Conservation (phyloP, 2,329 filamentous ascomycete species). For the Neofusicoccum sp. region DNA sequence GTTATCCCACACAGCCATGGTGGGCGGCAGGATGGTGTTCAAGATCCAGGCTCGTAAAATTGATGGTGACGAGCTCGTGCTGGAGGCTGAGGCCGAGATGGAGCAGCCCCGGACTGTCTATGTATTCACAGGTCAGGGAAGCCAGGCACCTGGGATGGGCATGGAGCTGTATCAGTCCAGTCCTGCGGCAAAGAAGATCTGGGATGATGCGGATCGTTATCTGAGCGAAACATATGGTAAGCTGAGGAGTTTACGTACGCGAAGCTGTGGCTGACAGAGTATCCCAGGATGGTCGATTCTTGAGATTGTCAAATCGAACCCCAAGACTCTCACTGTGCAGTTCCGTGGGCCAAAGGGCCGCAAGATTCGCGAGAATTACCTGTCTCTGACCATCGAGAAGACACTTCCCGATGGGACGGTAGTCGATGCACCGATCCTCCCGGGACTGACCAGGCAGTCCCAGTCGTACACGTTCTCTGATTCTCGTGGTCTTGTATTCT, state of each 20-base stretch:
- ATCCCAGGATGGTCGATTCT: conserved; percentile 33
- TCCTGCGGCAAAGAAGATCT: conserved; percentile 35
- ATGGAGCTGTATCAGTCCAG: conserved; percentile 46
- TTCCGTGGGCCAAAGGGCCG: conserved; percentile 42
- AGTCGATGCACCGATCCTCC: background rate
- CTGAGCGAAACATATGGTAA: conserved; percentile 39
- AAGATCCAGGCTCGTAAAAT: conserved; percentile 36
- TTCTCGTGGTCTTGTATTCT: conserved; percentile 26
- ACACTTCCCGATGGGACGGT: background rate
- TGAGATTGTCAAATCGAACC: conserved; percentile 44
- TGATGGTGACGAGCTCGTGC: conserved; percentile 34
- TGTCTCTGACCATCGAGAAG: conserved; percentile 26
- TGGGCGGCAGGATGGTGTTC: conserved; percentile 37
- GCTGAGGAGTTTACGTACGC: background rate
- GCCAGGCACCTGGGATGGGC: conserved; percentile 44
- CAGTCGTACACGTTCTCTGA: conserved; percentile 27
- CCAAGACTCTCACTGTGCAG: conserved; percentile 40
- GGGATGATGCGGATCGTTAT: conserved; percentile 58
- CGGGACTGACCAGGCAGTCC: background rate
- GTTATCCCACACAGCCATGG: conserved; percentile 39
- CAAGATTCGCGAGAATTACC: conserved; percentile 39
- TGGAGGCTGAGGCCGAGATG: conserved; percentile 33
- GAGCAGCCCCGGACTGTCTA: conserved; percentile 39
- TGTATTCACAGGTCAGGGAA: conserved; percentile 48
- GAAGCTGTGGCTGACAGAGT: background rate